Base-by-base conservation (phyloP, 305 asterid species). In the Fraxinus xanthoxyloides region DNA sequence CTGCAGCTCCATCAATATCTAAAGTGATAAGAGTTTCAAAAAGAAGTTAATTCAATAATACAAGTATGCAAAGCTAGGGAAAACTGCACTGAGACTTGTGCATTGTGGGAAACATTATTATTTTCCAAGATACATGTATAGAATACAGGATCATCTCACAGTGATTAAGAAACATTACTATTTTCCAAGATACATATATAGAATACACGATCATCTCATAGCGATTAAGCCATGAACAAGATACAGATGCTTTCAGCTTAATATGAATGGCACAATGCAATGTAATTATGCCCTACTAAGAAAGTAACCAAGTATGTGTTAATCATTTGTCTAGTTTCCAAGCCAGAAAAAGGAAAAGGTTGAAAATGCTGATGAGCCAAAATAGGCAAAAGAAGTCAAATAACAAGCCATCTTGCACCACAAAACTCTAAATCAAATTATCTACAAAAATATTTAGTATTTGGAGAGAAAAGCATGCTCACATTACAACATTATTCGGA, bases 1-100 rank as follows among this genome's bases (percentile, higher is more conserved):
- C 86, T 92, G 92, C 80, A 88, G 86, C 87, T 94, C 97, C 97
- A 92, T 91, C 78, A 78, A 87, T 81, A 89, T 85, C 98, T 96
- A 85, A 19, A 78, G 72, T 85, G 80, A 82, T 12, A 36, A 51
- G 38, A 28, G 28, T 75, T 78, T 82, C 78, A 77, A 80, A 34
- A 46, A 35, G 34, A 82, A 54, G 24, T 40, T 69, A 43, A 72
- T 32, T 32, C 78, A n/a, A 30, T 32, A 23, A 56, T 15, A 10
- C 1, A 51, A 69, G 73, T 3, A n/a, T 51, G 76, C 75, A 80
- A 80, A 51, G 26, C 36, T 35, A 56, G 46, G 79, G 77, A 32
- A 28, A 76, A 0, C 10, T 75, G 51, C 38, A 13, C 70, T 21
- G 56, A 61, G 30, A 13, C 74, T 26, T 5, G 51, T 35, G 83